A percentile compares a stretch with the other conserved stretches of the same genome.
These are phyloP conservation scores for Candida sithepensis DNA, from an alignment of 805 yeast genomes.

Conservation along the genomic window DNA sequence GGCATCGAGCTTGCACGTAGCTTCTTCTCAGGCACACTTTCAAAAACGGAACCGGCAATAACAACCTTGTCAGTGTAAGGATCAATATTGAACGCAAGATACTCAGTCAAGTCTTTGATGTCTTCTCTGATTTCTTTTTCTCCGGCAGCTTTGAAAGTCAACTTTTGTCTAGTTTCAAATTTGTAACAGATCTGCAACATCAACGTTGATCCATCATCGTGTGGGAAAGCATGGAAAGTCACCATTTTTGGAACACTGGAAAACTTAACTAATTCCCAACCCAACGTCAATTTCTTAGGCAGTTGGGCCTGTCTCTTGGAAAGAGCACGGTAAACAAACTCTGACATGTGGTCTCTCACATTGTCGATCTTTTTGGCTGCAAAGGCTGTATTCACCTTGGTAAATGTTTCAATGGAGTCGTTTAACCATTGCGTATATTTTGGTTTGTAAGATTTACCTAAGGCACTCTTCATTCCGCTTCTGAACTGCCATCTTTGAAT, in stretches of 20 bases:
- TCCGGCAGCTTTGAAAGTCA: conserved; percentile 43
- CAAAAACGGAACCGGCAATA: conserved; percentile 67
- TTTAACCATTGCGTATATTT: conserved; percentile 79
- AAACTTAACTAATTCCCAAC: conserved; percentile 76
- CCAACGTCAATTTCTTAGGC: conserved; percentile 57
- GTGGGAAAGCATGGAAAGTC: conserved; percentile 55
- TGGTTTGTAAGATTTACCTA: conserved; percentile 48
- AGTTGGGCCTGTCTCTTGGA: conserved; percentile 46
- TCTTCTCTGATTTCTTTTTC: conserved; percentile 41
- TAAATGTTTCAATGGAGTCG: conserved; percentile 72
- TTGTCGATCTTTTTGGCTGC: conserved; percentile 52
- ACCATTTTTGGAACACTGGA: conserved; percentile 70
- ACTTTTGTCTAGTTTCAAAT: conserved; percentile 58
- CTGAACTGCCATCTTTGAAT: conserved; percentile 44
- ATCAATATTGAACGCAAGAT: conserved; percentile 58
- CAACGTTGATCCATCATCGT: conserved; percentile 35
- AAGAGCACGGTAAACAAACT: conserved; percentile 63
- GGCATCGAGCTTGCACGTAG: conserved; percentile 27
- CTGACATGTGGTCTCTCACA: conserved; percentile 43
- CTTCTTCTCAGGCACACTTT: conserved; percentile 42
- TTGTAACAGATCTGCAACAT: conserved; percentile 53
- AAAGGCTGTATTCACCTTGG: conserved; percentile 77
- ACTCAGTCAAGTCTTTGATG: conserved; percentile 56
- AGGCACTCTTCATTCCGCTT: conserved; percentile 29
- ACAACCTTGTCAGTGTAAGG: conserved; percentile 53